phyloP scores from a whole-genome alignment of 2,329 filamentous ascomycete genomes.

The Penicillium sp. region DNA sequence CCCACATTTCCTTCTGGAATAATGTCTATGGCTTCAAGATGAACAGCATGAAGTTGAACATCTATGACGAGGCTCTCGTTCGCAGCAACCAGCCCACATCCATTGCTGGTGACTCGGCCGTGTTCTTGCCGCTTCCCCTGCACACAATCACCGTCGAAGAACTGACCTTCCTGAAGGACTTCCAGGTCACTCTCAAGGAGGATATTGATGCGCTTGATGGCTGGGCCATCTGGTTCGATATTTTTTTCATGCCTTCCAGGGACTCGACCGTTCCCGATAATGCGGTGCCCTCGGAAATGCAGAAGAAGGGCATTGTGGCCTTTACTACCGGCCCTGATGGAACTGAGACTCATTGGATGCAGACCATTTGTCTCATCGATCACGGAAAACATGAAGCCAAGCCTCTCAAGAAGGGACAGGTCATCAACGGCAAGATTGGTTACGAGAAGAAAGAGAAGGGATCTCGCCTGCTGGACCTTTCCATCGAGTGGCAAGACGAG shows the following conservation, averaged over 20 bases:
- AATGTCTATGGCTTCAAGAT: conserved; percentile 95
- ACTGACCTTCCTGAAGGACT: conserved; percentile 70
- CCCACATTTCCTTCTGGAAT: conserved; percentile 81
- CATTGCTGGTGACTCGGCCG: conserved; percentile 52
- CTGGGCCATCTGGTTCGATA: conserved; percentile 91
- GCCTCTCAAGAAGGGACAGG: conserved; percentile 54
- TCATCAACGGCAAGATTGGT: conserved; percentile 64
- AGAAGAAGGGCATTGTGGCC: conserved; percentile 62
- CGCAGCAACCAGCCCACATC: conserved; percentile 63
- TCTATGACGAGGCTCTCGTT: conserved; percentile 78
- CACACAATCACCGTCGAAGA: conserved; percentile 70
- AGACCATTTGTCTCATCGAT: conserved; percentile 72
- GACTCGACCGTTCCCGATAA: conserved; percentile 52
- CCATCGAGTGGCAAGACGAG: conserved; percentile 59
- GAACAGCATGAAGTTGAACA: conserved; percentile 80
- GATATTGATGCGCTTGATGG: conserved; percentile 74
- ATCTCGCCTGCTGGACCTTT: conserved; percentile 66
- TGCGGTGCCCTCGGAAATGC: conserved; percentile 60
- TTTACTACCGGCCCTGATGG: conserved; percentile 83
- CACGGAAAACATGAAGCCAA: conserved; percentile 49
- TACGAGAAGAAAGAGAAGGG: conserved; percentile 70
- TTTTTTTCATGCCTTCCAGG: conserved; percentile 72
- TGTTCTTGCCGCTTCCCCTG: conserved; percentile 74
- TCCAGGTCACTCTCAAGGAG: conserved; percentile 59
- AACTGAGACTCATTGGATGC: conserved; percentile 85